A percentile compares a stretch with the other conserved stretches of the same genome.
These are phyloP conservation scores for Sporothrix globosa DNA, from an alignment of 2,329 filamentous ascomycete species.

Conservation along the genomic window DNA sequence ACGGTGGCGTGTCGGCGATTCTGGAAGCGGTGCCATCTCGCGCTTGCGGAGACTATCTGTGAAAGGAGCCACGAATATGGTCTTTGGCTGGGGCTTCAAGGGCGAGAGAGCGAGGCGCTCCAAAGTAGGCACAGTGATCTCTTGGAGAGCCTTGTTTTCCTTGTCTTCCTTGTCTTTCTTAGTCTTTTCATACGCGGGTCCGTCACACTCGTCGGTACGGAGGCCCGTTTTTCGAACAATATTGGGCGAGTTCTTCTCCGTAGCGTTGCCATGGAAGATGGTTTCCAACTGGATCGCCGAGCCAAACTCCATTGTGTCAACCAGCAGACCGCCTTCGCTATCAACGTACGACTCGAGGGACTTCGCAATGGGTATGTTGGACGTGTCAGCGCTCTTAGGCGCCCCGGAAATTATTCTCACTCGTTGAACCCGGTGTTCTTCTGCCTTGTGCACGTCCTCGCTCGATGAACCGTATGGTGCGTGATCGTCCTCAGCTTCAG, in stretches of 20 bases:
- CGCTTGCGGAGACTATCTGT: slow-evolving; percentile 35
- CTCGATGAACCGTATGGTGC: not conserved
- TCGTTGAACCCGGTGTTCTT: not conserved
- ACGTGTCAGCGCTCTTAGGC: slow-evolving; percentile 28
- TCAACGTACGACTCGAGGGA: slow-evolving; percentile 32
- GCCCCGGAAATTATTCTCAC: not conserved
- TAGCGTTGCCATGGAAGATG: not conserved
- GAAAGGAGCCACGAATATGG: slow-evolving; percentile 28
- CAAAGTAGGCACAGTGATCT: not conserved
- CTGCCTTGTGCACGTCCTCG: not conserved
- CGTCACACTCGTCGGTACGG: not conserved
- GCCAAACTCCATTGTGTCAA: slow-evolving; percentile 29
- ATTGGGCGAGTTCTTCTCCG: not conserved
- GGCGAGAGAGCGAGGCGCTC: not conserved
- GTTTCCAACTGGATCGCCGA: slow-evolving; percentile 25
- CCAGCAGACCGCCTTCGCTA: slow-evolving; percentile 20
- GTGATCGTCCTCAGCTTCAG: not conserved
- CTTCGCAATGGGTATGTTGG: slow-evolving; percentile 33
- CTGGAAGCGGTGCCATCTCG: not conserved
- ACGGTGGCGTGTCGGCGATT: not conserved
- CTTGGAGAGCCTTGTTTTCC: not conserved
- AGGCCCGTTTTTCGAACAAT: not conserved
- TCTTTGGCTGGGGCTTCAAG: not conserved
- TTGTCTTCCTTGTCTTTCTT: no score
- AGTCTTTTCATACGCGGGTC: no score